Evolutionary conservation across 805 yeast genomes (phyloP), one percentile per base, ranked within the genome.

Genomic region (Lipomyces sp.): DNA sequence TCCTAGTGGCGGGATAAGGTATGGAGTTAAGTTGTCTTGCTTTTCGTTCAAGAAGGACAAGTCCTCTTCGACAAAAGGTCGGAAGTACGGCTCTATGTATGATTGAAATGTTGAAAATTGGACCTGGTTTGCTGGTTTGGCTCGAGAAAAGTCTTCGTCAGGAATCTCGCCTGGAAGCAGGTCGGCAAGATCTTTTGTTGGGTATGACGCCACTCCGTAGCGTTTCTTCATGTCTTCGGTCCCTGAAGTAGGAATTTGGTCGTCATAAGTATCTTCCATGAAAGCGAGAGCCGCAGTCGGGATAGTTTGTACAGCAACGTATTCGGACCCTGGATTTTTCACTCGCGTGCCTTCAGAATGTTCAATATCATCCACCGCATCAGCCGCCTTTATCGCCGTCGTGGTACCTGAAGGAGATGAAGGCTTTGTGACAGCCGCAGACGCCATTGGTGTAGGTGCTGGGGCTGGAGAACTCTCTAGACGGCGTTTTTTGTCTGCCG

Each of bases 141-240:
- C 86, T 69, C 87, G 86, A 4, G 97, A 88, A 72, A 90, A 92
- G 77, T 95, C 98, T 64, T 83, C 84, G 76, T 90, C 87, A 10
- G 99, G 99, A 33, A 92, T 87, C 45, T 82, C 86, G 2, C 99
- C 99, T 0, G 99, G 97, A 37, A 95, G 80, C 68, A 89, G 77
- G 63, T 87, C 89, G 70, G 86, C 82, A 56, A 95, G 80, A 74
- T 93, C 97, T 51, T 82, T 82, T 39, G 87, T 85, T 0, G 99
- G 99, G 75, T 87, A 95, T n/a, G 93, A 87, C 0, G 95, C 90
- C 15, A 95, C 99, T 2, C 90, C 97, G 73, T 87, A 92, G 75
- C 89, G 89, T 70, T 82, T 83, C 74, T 90, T 89, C 65, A 90
- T 77, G 72, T 84, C 90, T 57, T 90, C 97, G 53, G 85, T 87